Evolutionary conservation across 148 eudicot genomes (phyloP).

Genomic region (Fagopyrum esculentum): DNA sequence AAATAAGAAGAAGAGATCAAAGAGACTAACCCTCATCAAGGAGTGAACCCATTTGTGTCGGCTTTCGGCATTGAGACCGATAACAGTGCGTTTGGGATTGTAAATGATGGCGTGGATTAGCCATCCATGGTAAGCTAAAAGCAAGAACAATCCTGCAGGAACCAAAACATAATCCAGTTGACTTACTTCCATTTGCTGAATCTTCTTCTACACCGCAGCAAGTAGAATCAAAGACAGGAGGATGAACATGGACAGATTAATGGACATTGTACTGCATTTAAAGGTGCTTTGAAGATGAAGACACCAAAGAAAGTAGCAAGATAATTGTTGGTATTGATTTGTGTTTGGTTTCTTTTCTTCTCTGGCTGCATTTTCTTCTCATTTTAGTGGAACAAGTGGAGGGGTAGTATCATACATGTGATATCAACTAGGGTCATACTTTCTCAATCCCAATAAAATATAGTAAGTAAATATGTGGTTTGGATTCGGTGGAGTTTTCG

Average conservation of each 20-base stretch:
- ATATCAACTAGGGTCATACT: background rate
- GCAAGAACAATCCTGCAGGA: conserved; percentile 13
- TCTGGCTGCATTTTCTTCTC: too few species aligned
- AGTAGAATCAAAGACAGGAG: background rate
- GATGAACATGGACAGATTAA: background rate
- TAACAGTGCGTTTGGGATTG: conserved; percentile 10
- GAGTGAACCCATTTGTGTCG: conserved; percentile 16
- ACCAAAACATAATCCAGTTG: conserved; percentile 9
- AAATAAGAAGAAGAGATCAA: background rate
- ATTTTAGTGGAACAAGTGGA: background rate
- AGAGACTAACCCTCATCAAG: conserved; percentile 12
- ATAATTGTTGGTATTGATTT: background rate
- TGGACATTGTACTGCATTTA: background rate
- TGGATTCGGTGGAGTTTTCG: too few species aligned
- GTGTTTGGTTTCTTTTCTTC: too few species aligned
- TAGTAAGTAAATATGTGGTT: too few species aligned
- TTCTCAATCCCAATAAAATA: too few species aligned
- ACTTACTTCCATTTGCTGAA: background rate
- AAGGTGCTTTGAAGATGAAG: background rate
- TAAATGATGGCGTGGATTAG: conserved; percentile 10
- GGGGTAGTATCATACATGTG: background rate
- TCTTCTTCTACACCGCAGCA: too few species aligned
- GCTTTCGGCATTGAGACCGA: conserved; percentile 16
- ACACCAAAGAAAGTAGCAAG: background rate
- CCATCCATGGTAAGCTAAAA: conserved; percentile 11